phyloP scores from a whole-genome alignment of 345 rosid genomes.

The Aquilaria malaccensis region DNA sequence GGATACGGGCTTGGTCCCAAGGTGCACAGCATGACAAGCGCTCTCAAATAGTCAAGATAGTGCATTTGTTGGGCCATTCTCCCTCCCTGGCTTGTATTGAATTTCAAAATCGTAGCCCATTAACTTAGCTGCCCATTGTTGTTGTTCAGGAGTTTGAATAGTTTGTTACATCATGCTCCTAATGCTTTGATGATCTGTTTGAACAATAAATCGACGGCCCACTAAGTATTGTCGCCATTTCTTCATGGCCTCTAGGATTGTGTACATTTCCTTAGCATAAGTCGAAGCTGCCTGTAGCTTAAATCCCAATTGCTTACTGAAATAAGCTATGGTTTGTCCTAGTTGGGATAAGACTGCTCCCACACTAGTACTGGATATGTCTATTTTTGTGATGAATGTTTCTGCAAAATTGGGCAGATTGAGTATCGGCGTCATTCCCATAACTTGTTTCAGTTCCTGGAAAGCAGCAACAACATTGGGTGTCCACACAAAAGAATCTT shows the following conservation, averaged over 20 bases:
- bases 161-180: neutral
- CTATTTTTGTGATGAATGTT: too few relatives aligned
- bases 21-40: too few relatives aligned
- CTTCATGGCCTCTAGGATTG: neutral
- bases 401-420: too few relatives aligned
- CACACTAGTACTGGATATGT: neutral
- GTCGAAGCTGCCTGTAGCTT: neutral
- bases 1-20: neutral
- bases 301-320: neutral
- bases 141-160: neutral
- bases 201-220: neutral
- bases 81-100: neutral
- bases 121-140: neutral
- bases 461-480: neutral
- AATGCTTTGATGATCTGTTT: neutral
- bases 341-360: neutral
- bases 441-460: neutral
- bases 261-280: neutral
- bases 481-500: neutral
- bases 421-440: too few relatives aligned
- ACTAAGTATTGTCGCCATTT: neutral
- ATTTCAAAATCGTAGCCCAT: neutral
- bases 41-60: neutral
- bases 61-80: neutral
- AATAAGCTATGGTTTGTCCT: neutral